phyloP scores from a whole-genome alignment of 192 early-diverging fungal species.

The Umbelopsis isabellina region DNA sequence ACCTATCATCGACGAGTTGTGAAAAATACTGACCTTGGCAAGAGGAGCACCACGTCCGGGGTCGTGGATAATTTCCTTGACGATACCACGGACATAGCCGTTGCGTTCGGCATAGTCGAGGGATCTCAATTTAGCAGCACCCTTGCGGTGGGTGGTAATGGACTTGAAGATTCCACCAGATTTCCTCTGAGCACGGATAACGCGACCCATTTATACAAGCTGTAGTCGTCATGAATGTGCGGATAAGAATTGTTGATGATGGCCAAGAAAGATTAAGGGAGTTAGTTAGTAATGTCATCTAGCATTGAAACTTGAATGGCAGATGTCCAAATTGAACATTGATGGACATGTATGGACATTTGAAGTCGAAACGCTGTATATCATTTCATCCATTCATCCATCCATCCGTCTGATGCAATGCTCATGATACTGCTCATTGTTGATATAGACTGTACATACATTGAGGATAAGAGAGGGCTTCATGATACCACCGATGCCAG shows the following conservation, averaged over 20 bases:
- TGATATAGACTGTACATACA: constrained; percentile 1
- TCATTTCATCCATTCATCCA: constrained; percentile 18
- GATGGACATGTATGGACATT: constrained; percentile 7
- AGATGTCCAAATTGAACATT: not conserved
- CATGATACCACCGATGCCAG: not conserved
- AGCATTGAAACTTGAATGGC: constrained; percentile 10
- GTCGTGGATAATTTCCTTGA: constrained; percentile 99
- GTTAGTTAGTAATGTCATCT: not conserved
- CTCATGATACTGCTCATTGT: not conserved
- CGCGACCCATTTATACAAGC: constrained; percentile 86
- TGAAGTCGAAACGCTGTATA: not conserved
- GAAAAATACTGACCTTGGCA: constrained; percentile 68
- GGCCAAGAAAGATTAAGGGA: not conserved
- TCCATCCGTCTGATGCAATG: constrained; percentile 27
- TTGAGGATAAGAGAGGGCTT: constrained; percentile 16
- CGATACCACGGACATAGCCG: constrained; percentile 96
- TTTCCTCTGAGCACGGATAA: constrained; percentile 99
- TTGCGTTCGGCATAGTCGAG: constrained; percentile 96
- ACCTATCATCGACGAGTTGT: not conserved
- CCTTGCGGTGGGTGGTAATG: constrained; percentile 90
- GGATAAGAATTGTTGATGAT: not conserved
- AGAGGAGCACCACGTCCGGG: constrained; percentile 96
- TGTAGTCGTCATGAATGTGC: not conserved
- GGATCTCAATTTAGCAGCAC: constrained; percentile 93
- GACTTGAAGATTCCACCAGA: constrained; percentile 99